A percentile compares a stretch with the other conserved stretches of the same genome.
Evolutionary conservation across 148 eudicot species (phyloP).

Genomic region (Chenopodium berlandieri): DNA sequence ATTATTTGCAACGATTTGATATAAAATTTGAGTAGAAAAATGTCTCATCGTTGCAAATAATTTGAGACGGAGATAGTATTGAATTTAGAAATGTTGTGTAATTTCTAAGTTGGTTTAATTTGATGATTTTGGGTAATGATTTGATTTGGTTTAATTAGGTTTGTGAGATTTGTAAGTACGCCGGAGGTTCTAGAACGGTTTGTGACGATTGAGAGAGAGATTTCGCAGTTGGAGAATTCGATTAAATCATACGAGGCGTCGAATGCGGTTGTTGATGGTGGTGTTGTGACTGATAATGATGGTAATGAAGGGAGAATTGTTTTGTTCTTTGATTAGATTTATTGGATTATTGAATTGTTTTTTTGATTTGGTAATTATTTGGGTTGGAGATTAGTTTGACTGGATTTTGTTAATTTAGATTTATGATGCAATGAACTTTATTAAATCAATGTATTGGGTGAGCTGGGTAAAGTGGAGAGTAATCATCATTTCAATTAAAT

Average conservation of each 20-base stretch:
- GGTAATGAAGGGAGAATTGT: constrained; percentile 26
- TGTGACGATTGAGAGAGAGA: constrained; percentile 70
- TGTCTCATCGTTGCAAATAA: too few relatives aligned
- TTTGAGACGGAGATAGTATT: background rate
- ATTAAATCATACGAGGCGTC: constrained; percentile 49
- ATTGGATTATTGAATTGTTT: background rate
- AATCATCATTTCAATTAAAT: background rate
- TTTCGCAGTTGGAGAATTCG: constrained; percentile 65
- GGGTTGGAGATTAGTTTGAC: background rate
- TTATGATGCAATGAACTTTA: background rate
- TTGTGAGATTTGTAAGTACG: constrained; percentile 78
- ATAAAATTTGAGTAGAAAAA: too few relatives aligned
- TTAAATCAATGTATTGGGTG: background rate
- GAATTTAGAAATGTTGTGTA: too few relatives aligned
- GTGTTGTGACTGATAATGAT: constrained; percentile 21
- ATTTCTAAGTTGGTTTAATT: background rate
- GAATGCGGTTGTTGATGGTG: constrained; percentile 29
- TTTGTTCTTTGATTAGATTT: background rate
- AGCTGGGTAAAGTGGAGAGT: background rate
- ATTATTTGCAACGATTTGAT: background rate
- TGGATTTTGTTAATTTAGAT: background rate
- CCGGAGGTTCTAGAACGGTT: constrained; percentile 84
- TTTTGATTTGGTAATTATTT: constrained; percentile 2
- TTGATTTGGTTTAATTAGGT: constrained; percentile 38
- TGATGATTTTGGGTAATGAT: background rate